Evolutionary conservation across 495 filamentous ascomycete genomes (phyloP), one percentile per base, ranked within the genome.

Genomic region (Tuber aestivum): DNA sequence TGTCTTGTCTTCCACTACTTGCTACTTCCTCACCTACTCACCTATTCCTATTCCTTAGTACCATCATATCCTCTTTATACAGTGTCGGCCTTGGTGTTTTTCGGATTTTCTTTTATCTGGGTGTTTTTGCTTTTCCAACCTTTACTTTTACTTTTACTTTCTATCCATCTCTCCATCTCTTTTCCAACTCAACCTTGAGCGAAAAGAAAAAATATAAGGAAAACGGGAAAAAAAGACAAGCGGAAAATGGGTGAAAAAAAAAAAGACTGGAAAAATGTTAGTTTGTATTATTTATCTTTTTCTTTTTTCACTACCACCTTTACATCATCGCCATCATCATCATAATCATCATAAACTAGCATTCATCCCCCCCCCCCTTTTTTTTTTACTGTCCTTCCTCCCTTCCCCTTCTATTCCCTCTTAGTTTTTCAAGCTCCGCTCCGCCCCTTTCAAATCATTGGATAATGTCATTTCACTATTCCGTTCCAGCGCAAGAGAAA

Each of bases 61-160:
- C 18, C 56, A 65, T 65, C 56, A 65, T 27, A 65, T 65, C 56
- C 56, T 12, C 32, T 65, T 56, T 65, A 65, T 65, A 65, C 56
- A 65, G 56, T 65, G 56, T 32, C 27, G 56, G 56, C 56, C 27
- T 65, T 16, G 56, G 56, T 65, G 56, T 65, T 65, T 65, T 65
- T 12, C 32, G 56, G 56, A 65, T 65, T 32, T 65, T 61, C n/a
- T 32, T 32, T 65, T 65, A 65, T 27, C 27, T 32, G 56, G 56
- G 56, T 65, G 56, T 65, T 65, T 65, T 65, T 65, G 56, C 27
- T 65, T 65, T 65, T 65, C 27, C 27, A 65, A 65, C n/a, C 56
- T 32, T 32, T 65, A 32, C 3, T 65, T 65, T 65, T 32, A 3
- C 27, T 12, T 65, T 32, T 27, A 65, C 10, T 14, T 65, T 65